Evolutionary conservation across 1,284 basidiomycete species (phyloP).

Genomic region (Ceratobasidium sp.): DNA sequence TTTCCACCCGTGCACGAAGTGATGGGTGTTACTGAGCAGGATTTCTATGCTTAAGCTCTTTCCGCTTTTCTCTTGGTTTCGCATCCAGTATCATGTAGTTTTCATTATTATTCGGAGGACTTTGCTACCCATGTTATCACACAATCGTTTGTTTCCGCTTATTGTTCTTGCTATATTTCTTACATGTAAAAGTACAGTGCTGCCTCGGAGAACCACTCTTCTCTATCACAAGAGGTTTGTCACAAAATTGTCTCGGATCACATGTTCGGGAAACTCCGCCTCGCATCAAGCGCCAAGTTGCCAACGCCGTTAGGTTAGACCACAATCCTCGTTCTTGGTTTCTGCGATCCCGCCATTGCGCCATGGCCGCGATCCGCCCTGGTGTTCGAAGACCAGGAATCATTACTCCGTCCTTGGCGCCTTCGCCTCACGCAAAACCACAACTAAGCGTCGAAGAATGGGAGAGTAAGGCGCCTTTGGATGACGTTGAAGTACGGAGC

Average conservation of each 20-base stretch:
- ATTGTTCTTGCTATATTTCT: conserved; percentile 20
- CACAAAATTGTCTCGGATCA: conserved; percentile 35
- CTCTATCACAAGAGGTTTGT: conserved; percentile 37
- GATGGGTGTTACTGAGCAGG: conserved; percentile 34
- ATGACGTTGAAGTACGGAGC: conserved; percentile 77
- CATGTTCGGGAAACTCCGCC: background rate
- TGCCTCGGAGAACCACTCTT: conserved; percentile 34
- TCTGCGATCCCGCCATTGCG: background rate
- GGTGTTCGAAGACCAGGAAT: conserved; percentile 28
- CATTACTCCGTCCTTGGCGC: conserved; percentile 27
- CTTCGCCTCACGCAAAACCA: conserved; percentile 60
- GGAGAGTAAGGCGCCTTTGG: conserved; percentile 84
- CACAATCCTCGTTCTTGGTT: conserved; percentile 12
- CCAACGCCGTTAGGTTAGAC: background rate
- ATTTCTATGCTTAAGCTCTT: conserved; percentile 39
- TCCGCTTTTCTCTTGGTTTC: conserved; percentile 12
- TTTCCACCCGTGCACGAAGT: conserved; percentile 45
- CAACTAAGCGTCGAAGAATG: conserved; percentile 84
- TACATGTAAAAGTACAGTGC: conserved; percentile 43
- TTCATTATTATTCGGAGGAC: conserved; percentile 42
- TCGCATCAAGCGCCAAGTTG: conserved; percentile 36
- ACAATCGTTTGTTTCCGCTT: conserved; percentile 38
- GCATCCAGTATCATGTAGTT: conserved; percentile 38
- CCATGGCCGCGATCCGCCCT: conserved; percentile 39
- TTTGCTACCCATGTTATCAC: conserved; percentile 38